Evolutionary conservation across 345 rosid species (phyloP), one percentile per base, ranked within the genome.

Genomic region (Noccaea caerulescens): DNA sequence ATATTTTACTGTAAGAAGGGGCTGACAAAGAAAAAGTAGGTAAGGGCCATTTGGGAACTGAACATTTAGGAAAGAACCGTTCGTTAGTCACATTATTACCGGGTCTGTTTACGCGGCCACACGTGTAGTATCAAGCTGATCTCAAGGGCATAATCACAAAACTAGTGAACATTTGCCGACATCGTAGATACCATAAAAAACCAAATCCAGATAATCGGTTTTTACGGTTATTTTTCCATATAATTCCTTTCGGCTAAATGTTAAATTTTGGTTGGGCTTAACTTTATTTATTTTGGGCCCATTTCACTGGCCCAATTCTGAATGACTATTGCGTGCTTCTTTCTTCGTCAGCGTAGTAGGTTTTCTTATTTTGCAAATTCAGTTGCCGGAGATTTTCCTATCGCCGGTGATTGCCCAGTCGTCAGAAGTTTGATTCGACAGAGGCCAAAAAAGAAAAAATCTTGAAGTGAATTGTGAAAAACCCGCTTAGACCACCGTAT

Each of bases 111-210:
- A 66, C 72, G 72, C 54, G 72, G 61, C 67, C 32, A 58, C 67
- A 49, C 67, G 72, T 73, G 67, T 73, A 27, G 32, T 38, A 18
- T 6, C 20, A 50, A 47, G 37, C 58, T 14, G 5, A 18, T 49
- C 27, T 0, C 14, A 41, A 33, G 58, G 37, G 16, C 10, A 18
- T 12, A 44, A 73, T 30, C 23, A 41, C 1, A 45, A 45, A 41
- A 58, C 58, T 39, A 27, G 58, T 64, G 60, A 58, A 45, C 13
- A 39, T 2, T 59, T 73, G 72, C 72, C 77, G 77, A 73, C 77
- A 58, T 12, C 8, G 33, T 63, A 12, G 13, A 62, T 62, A 43
- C 55, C 38, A 66, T 23, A 25, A 2, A 58, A 37, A 8, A 49
- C 10, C 32, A 20, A 49, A 49, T 41, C 44, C 44, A 10, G 10